These are phyloP conservation scores for Entomortierella lignicola DNA, from an alignment of 192 early-diverging fungal genomes.

Conservation along the genomic window DNA sequence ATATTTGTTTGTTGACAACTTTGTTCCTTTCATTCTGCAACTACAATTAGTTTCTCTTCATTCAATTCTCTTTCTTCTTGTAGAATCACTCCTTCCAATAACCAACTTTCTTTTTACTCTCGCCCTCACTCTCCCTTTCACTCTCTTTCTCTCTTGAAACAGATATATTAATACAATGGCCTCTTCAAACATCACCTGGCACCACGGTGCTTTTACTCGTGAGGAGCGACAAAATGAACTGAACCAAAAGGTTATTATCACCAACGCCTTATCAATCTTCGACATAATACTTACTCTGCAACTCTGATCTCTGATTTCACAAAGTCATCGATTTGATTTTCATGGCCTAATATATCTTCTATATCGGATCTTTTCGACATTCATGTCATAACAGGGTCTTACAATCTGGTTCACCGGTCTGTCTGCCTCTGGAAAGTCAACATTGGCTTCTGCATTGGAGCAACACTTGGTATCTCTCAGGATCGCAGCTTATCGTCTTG, in stretches of 20 bases:
- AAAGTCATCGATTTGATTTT: too few species aligned
- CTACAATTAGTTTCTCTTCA: not conserved
- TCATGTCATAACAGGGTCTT: constrained; percentile 79
- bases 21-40: not conserved
- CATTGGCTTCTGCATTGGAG: constrained; percentile 90
- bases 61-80: not conserved
- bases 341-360: constrained; percentile 8
- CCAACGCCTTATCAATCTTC: not conserved
- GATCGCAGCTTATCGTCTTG: constrained; percentile 88
- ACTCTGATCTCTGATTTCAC: too few species aligned
- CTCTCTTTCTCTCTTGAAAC: too few species aligned
- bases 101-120: not conserved
- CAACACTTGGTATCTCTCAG: constrained; percentile 83
- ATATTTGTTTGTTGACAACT: not conserved
- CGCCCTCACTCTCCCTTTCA: not conserved
- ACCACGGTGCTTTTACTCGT: constrained; percentile 79
- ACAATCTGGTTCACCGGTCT: constrained; percentile 97
- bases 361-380: too few species aligned
- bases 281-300: not conserved
- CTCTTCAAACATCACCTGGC: constrained; percentile 93
- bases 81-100: constrained; percentile 7
- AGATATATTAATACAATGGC: constrained; percentile 27
- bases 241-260: constrained; percentile 71
- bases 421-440: constrained; percentile 95
- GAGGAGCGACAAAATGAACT: constrained; percentile 79